Base-by-base conservation (phyloP, 495 filamentous ascomycete genomes). In the Lophiotrema nucula region DNA sequence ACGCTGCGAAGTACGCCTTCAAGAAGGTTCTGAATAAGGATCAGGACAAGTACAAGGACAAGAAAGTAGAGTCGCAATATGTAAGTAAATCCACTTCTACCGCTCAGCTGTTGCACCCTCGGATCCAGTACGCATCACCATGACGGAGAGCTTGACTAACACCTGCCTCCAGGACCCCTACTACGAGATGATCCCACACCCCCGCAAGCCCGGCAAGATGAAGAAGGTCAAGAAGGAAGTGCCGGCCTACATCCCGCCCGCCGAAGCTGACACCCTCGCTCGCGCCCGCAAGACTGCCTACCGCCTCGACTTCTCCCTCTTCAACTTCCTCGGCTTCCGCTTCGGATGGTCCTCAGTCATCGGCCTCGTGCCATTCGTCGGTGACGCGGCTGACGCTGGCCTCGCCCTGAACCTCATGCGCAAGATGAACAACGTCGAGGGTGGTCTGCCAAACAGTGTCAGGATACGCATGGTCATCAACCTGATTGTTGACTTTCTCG, bases 281-380 rank as follows among this genome's bases (percentile, higher is more conserved):
- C 83, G 83, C 42, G 87, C 95, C 61, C 90, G 92, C 65, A 77
- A 83, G 58, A 78, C 85, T 53, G 92, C 93, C 24, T 93, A 95
- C 72, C 74, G 78, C 21, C 81, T 95, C 33, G 93, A 98, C 72
- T 86, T 86, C 79, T 79, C 77, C 56, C 78, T 90, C 15, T 89
- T 87, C 70, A 91, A 82, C 66, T 79, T 86, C 67, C 81, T 84
- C 59, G 86, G 88, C 19, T 77, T 95, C 48, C 79, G 83, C 50
- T 86, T 97, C 68, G 92, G 92, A 18, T 93, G 88, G 87, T 81
- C 84, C 26, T 83, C 81, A 64, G 77, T 96, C 47, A 88, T 97
- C 63, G 92, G 83, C 5, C 61, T 96, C 31, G 68, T 97, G 39
- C 93, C 93, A 49, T 79, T 80, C 79, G 43, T 53, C 19, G 93